Base-by-base conservation (phyloP, 768 basidiomycete species). In the Agaricus sinodeliciosus region DNA sequence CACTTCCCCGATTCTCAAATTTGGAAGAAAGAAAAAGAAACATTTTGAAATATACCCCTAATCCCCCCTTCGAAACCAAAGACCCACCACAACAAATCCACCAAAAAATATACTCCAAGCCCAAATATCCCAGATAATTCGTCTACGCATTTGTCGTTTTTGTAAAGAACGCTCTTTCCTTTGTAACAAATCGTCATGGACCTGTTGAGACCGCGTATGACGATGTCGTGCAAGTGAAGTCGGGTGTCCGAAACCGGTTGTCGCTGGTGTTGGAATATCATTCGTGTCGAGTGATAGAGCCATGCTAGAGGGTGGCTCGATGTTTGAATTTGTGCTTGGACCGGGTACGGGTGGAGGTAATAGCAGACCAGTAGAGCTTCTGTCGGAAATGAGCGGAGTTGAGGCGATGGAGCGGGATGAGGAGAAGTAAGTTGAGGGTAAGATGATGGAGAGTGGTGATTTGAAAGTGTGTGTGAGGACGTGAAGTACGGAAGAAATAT, bases 91-190 rank as follows among this genome's bases (percentile, higher is more conserved):
- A 11, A 42, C 46, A 35, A 54, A 42, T 42, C 45, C 52, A 4
- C 52, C 52, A 48, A 54, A 19, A 39, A 48, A 54, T 9, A 54
- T 41, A 9, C n/a, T 19, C 82, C 90, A 93, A 19, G 88, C 83
- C 13, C 84, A 82, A n/a, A 89, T 62, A 65, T 94, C 90, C 88
- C 91, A 94, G 13, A 85, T 65, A 36, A 95, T 69, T 27, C 94
- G 76, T 58, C 80, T 80, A 36, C 81, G 80, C 41, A 84, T 75
- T 59, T 92, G 79, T 43, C 78, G 75, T 50, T 79, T 79, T 68
- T 96, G 94, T 55, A 97, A 69, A 39, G 83, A 82, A 43, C 81
- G 74, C 67, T 97, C 94, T 70, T 97, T 97, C 56, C 88, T 77
- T 60, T 88, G 82, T 28, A 97, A 70, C 18, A 97, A 79, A 52